Evolutionary conservation across 768 basidiomycete species (phyloP), one percentile per base, ranked within the genome.

Genomic region (Neoboletus brunneissimus): DNA sequence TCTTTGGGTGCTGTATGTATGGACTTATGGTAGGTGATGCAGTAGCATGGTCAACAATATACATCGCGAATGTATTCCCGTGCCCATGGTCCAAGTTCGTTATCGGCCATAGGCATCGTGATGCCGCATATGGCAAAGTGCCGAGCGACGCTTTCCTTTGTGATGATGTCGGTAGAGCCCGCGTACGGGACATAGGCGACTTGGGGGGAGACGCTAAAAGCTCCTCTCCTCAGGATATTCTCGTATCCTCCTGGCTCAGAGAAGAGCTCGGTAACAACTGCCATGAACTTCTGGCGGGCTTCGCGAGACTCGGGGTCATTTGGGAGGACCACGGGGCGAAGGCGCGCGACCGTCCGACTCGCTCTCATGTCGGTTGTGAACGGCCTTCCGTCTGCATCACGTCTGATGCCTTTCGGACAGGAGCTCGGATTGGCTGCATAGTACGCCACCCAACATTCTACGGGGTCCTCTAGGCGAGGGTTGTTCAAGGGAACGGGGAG

Each of bases 371-470:
- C 79, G 7, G 72, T 64, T 40, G 78, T 67, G 60, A 65, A 63
- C 0, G 79, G 79, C 22, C 66, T 68, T 15, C 73, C 72, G 54
- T 69, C 67, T 12, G 66, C 53, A 59, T 76, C 75, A 29, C 71
- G 73, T 49, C 79, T 73, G 54, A 80, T 78, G 50, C 79, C 79
- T 53, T 76, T 76, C 10, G 79, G 79, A 70, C 78, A 81, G 1
- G 78, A 79, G 50, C 71, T 73, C 10, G 69, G 76, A 54, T 80
- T 77, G 31, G 70, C 68, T 9, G 75, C 64, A 54, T 79, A 75
- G 56, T 80, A 80, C 4, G 75, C 73, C 35, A 75, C 73, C 79
- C 79, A 80, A 27, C 67, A 69, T 47, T 79, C 76, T 8, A 78
- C 72, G 10, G 79, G 75, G 56, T 80, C 79, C 56, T 80, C 75